Conservation (phyloP, 2,329 filamentous ascomycete species). For the Gnomoniopsis sp. region DNA sequence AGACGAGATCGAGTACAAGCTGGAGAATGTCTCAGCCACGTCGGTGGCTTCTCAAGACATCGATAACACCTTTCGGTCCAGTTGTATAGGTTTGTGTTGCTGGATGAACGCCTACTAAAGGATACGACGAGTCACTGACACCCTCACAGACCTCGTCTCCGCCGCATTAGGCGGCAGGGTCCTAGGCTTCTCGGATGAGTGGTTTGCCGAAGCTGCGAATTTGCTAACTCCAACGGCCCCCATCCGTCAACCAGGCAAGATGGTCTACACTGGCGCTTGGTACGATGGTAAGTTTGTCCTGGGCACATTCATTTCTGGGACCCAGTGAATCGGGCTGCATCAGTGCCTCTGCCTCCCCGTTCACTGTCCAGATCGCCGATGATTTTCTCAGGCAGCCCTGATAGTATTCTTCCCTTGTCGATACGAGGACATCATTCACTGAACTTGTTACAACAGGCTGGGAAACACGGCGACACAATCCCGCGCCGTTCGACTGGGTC, state of each 20-base stretch:
- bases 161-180: constrained; percentile 51
- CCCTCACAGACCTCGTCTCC: constrained; percentile 14
- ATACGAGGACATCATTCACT: too few relatives aligned
- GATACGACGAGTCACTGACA: not conserved
- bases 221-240: constrained; percentile 62
- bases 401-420: too few relatives aligned
- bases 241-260: constrained; percentile 62
- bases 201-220: constrained; percentile 65
- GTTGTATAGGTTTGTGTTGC: constrained; percentile 50
- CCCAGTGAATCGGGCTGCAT: too few relatives aligned
- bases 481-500: constrained; percentile 63
- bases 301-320: too few relatives aligned
- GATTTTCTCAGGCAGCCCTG: too few relatives aligned
- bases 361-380: too few relatives aligned
- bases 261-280: constrained; percentile 68
- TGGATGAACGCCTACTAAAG: not conserved
- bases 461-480: constrained; percentile 66
- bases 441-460: constrained; percentile 51
- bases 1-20: constrained; percentile 50
- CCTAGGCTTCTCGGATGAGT: constrained; percentile 64
- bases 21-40: constrained; percentile 51
- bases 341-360: too few relatives aligned
- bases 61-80: constrained; percentile 59
- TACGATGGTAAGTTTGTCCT: constrained; percentile 42
- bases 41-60: constrained; percentile 51